Percentiles rank a stretch among this genome's conserved stretches.
Conservation (phyloP, 2,329 filamentous ascomycete genomes). For the Emmonsiellopsis sp. region DNA sequence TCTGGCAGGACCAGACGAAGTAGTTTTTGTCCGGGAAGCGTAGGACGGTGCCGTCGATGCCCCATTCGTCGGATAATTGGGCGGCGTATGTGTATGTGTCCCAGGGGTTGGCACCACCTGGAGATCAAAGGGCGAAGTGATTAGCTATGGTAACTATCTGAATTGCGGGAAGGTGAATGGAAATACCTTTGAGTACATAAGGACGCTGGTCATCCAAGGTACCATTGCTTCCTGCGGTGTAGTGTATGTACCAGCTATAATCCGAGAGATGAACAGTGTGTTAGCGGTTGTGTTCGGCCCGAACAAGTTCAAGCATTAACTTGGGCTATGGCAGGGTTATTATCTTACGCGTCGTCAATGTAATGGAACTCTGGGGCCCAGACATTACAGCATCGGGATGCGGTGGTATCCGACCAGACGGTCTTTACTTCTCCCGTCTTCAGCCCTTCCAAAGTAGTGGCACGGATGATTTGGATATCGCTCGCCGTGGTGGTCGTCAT, state of each 20-base stretch:
- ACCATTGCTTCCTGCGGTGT: slow-evolving; percentile 40
- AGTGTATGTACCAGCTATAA: slow-evolving; percentile 46
- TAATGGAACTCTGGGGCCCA: slow-evolving; percentile 51
- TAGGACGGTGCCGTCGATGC: slow-evolving; percentile 46
- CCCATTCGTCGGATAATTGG: slow-evolving; percentile 40
- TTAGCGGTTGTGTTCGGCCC: neutral
- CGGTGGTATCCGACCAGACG: slow-evolving; percentile 41
- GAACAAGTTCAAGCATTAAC: neutral
- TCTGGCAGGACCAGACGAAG: slow-evolving; percentile 47
- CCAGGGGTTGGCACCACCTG: slow-evolving; percentile 43
- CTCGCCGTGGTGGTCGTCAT: slow-evolving; percentile 49
- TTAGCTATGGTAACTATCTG: neutral
- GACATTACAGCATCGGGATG: slow-evolving; percentile 44
- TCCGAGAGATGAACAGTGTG: neutral
- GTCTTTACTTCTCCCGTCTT: slow-evolving; percentile 43
- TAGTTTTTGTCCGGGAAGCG: slow-evolving; percentile 41
- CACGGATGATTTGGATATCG: slow-evolving; percentile 45
- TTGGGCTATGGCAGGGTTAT: neutral
- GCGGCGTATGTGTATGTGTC: slow-evolving; percentile 42
- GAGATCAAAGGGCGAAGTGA: neutral
- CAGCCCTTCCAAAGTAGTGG: slow-evolving; percentile 46
- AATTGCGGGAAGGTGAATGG: neutral
- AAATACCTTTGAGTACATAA: slow-evolving; percentile 42
- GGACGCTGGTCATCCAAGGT: slow-evolving; percentile 42
- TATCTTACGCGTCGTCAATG: slow-evolving; percentile 28